Evolutionary conservation across 2,329 filamentous ascomycete species (phyloP).

Genomic region (Exophiala sp.): DNA sequence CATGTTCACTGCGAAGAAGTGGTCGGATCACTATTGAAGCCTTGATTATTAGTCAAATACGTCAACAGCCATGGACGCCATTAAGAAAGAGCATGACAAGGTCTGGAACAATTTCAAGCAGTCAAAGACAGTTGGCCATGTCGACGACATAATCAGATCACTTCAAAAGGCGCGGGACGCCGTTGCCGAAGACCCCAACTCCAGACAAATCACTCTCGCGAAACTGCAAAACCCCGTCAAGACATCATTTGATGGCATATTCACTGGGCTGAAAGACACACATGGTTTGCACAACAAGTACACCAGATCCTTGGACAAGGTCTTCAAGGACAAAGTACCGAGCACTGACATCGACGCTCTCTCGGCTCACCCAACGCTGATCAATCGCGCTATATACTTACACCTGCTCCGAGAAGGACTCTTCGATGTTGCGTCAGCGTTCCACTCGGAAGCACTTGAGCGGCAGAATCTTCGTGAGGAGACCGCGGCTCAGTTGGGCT

Average conservation of each 20-base stretch:
- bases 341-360: slow-evolving; percentile 79
- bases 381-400: slow-evolving; percentile 94
- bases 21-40: neutral
- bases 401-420: slow-evolving; percentile 92
- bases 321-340: slow-evolving; percentile 66
- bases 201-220: slow-evolving; percentile 69
- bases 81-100: slow-evolving; percentile 71
- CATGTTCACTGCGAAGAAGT: too few relatives aligned
- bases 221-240: slow-evolving; percentile 85
- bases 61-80: slow-evolving; percentile 52
- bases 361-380: slow-evolving; percentile 68
- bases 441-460: slow-evolving; percentile 63
- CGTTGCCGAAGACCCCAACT: slow-evolving; percentile 69
- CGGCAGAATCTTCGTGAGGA: slow-evolving; percentile 27
- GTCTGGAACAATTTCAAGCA: slow-evolving; percentile 68
- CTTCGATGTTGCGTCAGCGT: slow-evolving; percentile 81
- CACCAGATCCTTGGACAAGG: slow-evolving; percentile 78
- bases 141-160: slow-evolving; percentile 77
- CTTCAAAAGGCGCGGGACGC: slow-evolving; percentile 70
- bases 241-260: slow-evolving; percentile 73
- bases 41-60: neutral
- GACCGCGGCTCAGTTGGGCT: slow-evolving; percentile 32
- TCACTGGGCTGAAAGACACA: slow-evolving; percentile 75
- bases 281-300: slow-evolving; percentile 80
- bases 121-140: slow-evolving; percentile 68